Conservation (phyloP, 2,329 filamentous ascomycete genomes). For the Diaporthe vexans region DNA sequence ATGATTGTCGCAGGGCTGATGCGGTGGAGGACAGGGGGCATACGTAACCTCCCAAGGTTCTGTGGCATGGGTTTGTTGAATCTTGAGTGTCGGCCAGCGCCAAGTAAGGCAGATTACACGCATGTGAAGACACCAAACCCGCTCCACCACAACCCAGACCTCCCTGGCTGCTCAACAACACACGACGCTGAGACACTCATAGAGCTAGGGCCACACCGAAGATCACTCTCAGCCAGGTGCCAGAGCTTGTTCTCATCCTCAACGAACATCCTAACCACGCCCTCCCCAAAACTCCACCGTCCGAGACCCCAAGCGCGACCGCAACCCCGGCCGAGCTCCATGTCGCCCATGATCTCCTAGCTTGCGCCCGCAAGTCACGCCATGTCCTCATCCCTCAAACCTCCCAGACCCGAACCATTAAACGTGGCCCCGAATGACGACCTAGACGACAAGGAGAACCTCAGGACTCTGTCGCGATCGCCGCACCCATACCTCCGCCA, state of each 20-base stretch:
- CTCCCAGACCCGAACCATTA: conserved; percentile 51
- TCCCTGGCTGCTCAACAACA: conserved; percentile 28
- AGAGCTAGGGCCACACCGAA: conserved; percentile 3
- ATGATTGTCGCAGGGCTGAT: conserved; percentile 30
- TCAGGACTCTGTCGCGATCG: conserved; percentile 70
- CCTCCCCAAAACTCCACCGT: neutral
- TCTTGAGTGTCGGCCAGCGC: neutral
- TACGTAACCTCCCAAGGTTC: conserved; percentile 9
- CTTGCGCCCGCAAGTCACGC: conserved; percentile 50
- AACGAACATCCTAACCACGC: neutral
- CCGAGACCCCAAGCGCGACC: conserved; percentile 17
- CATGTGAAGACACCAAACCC: conserved; percentile 40
- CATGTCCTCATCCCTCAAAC: conserved; percentile 63
- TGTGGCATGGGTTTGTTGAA: conserved; percentile 24
- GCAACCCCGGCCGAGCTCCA: conserved; percentile 21
- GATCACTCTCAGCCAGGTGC: conserved; percentile 25
- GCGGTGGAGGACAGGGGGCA: conserved; percentile 8
- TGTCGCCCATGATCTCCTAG: conserved; percentile 34
- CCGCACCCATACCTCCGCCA: conserved; percentile 78
- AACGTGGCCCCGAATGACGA: conserved; percentile 43
- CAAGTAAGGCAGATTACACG: conserved; percentile 19
- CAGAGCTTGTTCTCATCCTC: conserved; percentile 17
- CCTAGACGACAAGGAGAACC: conserved; percentile 52
- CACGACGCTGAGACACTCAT: conserved; percentile 3
- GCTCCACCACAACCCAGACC: neutral